Conservation (phyloP, 306 rosid genomes). For the Senna siamea region DNA sequence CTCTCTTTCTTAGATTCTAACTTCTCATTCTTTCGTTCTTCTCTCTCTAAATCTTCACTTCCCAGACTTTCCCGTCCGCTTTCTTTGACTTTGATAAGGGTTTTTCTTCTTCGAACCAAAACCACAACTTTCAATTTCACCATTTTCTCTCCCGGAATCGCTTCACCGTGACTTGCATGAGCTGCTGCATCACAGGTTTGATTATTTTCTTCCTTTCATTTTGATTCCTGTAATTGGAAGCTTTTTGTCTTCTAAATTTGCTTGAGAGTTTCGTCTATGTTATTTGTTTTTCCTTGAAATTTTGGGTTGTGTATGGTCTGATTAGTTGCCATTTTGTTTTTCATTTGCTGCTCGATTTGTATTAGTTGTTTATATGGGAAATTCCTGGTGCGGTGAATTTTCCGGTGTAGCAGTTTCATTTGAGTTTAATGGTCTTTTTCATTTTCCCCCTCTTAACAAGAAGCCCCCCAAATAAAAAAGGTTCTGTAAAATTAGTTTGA, state of each 20-base stretch:
- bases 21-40: slow-evolving; percentile 27
- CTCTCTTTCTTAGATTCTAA: slow-evolving; percentile 36
- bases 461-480: background rate
- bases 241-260: slow-evolving; percentile 34
- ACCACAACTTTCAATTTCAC: slow-evolving; percentile 47
- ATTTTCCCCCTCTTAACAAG: background rate
- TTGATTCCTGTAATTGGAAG: slow-evolving; percentile 20
- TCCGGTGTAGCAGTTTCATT: background rate
- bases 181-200: slow-evolving; percentile 50
- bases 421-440: background rate
- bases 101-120: slow-evolving; percentile 49
- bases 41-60: slow-evolving; percentile 52
- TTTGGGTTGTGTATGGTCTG: background rate
- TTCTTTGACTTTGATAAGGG: slow-evolving; percentile 68
- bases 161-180: slow-evolving; percentile 49
- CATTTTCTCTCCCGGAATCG: slow-evolving; percentile 42
- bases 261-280: background rate
- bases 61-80: slow-evolving; percentile 61
- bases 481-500: background rate
- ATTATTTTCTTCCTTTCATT: slow-evolving; percentile 14
- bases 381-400: slow-evolving; percentile 22
- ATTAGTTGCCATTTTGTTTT: slow-evolving; percentile 23
- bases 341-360: slow-evolving; percentile 32
- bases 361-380: slow-evolving; percentile 18
- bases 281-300: background rate